Evolutionary conservation across 2,329 filamentous ascomycete genomes (phyloP).

Genomic region (Fusarium sulawesiense): DNA sequence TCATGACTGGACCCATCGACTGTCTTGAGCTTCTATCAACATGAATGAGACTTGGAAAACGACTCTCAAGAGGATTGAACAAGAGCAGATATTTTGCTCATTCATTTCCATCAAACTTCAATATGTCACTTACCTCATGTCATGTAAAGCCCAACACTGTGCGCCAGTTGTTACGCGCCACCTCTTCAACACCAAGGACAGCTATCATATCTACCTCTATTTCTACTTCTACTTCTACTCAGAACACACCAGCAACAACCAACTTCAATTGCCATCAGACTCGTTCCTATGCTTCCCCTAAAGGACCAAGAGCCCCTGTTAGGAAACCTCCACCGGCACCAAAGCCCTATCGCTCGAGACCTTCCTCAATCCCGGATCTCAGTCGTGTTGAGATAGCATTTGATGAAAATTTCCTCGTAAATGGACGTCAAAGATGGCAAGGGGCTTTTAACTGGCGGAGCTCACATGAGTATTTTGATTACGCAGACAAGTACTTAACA

Average conservation of each 20-base stretch:
- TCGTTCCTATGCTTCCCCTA: slow-evolving; percentile 35
- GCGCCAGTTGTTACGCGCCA: slow-evolving; percentile 21
- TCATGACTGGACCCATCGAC: slow-evolving; percentile 25
- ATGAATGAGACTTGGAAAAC: neutral
- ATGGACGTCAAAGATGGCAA: slow-evolving; percentile 22
- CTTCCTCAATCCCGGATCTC: neutral
- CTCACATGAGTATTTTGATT: slow-evolving; percentile 42
- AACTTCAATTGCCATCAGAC: slow-evolving; percentile 14
- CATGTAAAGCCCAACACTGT: slow-evolving; percentile 5
- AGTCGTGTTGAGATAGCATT: neutral
- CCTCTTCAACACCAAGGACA: neutral
- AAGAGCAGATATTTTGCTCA: neutral
- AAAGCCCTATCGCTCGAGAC: neutral
- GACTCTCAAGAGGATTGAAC: neutral
- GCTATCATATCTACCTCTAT: neutral
- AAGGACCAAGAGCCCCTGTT: slow-evolving; percentile 13
- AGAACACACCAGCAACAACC: neutral
- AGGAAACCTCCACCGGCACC: slow-evolving; percentile 27
- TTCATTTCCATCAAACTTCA: too few species aligned
- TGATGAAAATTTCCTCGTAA: slow-evolving; percentile 32
- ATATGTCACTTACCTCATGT: slow-evolving; percentile 5
- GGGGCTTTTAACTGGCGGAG: slow-evolving; percentile 34
- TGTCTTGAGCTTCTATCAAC: slow-evolving; percentile 18
- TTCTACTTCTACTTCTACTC: neutral
- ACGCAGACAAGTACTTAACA: slow-evolving; percentile 37